Percentiles rank a stretch among this genome's conserved stretches.
phyloP scores from a whole-genome alignment of 495 filamentous ascomycete genomes.

The Annulohypoxylon bovei region DNA sequence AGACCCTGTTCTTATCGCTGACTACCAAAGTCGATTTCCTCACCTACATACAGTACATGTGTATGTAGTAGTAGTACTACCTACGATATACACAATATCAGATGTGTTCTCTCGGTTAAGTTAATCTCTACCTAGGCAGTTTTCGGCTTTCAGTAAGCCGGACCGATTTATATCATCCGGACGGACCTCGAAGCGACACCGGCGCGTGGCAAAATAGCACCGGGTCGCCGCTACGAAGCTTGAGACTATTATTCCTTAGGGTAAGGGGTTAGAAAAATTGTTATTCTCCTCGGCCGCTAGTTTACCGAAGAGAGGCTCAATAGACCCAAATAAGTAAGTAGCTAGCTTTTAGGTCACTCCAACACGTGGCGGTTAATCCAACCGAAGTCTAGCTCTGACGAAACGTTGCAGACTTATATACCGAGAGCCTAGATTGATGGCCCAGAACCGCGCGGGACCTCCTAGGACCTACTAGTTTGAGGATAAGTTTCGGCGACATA shows the following conservation, averaged over 20 bases:
- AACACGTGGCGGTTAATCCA: slow-evolving; percentile 36
- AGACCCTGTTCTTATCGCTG: slow-evolving; percentile 1
- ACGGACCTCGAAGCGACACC: slow-evolving; percentile 16
- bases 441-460: slow-evolving; percentile 23
- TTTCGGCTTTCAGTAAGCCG: slow-evolving; percentile 27
- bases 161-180: slow-evolving; percentile 31
- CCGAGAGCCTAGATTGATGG: slow-evolving; percentile 28
- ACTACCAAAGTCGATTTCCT: neutral
- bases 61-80: too few relatives aligned
- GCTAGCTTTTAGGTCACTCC: slow-evolving; percentile 18
- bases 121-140: slow-evolving; percentile 7
- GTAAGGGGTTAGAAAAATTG: slow-evolving; percentile 10
- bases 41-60: too few relatives aligned
- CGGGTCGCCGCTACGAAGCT: slow-evolving; percentile 9
- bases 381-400: slow-evolving; percentile 24
- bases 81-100: neutral
- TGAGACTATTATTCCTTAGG: neutral
- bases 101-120: neutral
- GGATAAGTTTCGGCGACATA: slow-evolving; percentile 25
- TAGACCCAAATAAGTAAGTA: slow-evolving; percentile 28
- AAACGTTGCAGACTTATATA: slow-evolving; percentile 42
- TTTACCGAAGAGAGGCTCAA: slow-evolving; percentile 19
- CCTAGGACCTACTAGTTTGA: slow-evolving; percentile 29
- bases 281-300: slow-evolving; percentile 19
- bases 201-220: slow-evolving; percentile 19